phyloP scores from a whole-genome alignment of 345 rosid genomes.

The Pugionium dolabratum region DNA sequence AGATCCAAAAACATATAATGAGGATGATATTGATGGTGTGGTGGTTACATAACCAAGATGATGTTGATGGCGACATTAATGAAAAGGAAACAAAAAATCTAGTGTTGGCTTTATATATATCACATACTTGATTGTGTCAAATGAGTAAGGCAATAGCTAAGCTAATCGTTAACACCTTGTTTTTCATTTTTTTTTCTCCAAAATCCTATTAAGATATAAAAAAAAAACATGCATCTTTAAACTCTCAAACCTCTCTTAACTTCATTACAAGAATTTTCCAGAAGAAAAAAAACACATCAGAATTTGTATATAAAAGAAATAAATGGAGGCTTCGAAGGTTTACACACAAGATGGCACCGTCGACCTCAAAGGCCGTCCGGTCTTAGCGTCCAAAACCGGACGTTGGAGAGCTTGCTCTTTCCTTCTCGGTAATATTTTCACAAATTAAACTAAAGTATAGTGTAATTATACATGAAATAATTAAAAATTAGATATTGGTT shows the following conservation, averaged over 20 bases:
- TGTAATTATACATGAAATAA: too few species aligned
- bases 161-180: conserved; percentile 21
- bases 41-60: conserved; percentile 31
- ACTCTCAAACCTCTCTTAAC: conserved; percentile 22
- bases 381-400: conserved; percentile 65
- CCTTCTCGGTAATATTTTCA: conserved; percentile 60
- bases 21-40: conserved; percentile 25
- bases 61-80: conserved; percentile 33
- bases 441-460: neutral
- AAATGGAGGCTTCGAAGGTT: conserved; percentile 58
- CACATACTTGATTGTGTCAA: conserved; percentile 36
- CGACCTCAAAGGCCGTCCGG: conserved; percentile 74
- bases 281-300: neutral
- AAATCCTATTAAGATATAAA: neutral
- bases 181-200: neutral
- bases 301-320: neutral
- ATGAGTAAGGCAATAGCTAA: conserved; percentile 28
- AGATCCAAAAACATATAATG: conserved; percentile 21
- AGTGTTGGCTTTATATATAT: conserved; percentile 41
- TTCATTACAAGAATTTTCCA: neutral
- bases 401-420: conserved; percentile 94
- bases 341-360: conserved; percentile 82
- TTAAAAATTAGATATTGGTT: too few species aligned
- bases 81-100: conserved; percentile 35
- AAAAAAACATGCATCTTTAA: conserved; percentile 25